Evolutionary conservation across 169 alveolate species (phyloP), one percentile per base, ranked within the genome.

Genomic region (Plasmodium inui): DNA sequence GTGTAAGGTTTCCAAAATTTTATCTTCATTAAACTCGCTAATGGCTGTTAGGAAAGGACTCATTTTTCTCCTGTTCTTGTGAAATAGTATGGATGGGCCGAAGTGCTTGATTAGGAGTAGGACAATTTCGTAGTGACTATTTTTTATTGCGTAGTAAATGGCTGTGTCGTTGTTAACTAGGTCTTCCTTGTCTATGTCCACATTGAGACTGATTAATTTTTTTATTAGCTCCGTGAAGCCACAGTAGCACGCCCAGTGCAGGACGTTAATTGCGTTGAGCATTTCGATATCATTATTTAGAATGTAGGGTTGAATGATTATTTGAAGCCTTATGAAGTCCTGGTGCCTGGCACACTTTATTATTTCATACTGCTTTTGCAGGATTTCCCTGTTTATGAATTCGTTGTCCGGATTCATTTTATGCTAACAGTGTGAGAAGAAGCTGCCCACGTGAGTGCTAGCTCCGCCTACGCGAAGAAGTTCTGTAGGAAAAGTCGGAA

Each of bases 1-100:
- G 93, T 96, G 97, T 44, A 97, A 93, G 22, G 97, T 61, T 57
- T 96, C 97, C 55, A 94, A 93, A 32, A 97, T 92, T 70, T 95
- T 92, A 14, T 97, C 98, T 70, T 96, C 98, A 9, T 94, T 90
- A 34, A 83, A 85, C 90, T 97, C 98, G 30, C 98, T 92, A 19
- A 98, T 98, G 46, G 99, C 98, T 19, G 97, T 91, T 53, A 97
- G 76, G 92, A 97, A 97, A 17, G 98, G 98, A 32, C 96, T 95
- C 92, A 89, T 95, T 32, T 96, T 85, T 72, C 95, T 84, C 39
- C 96, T 83, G 50, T 93, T 95, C 57, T 96, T 96, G 84, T 97
- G 97, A 92, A 95, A 96, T 41, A 96, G 78, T 50, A 97, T 82
- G 73, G 93, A 89, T 22, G 93, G 89, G 79, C 98, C 97, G 91